These are phyloP conservation scores for Saccharomycopsis fibuligera DNA, from an alignment of 805 yeast genomes.

Conservation along the genomic window DNA sequence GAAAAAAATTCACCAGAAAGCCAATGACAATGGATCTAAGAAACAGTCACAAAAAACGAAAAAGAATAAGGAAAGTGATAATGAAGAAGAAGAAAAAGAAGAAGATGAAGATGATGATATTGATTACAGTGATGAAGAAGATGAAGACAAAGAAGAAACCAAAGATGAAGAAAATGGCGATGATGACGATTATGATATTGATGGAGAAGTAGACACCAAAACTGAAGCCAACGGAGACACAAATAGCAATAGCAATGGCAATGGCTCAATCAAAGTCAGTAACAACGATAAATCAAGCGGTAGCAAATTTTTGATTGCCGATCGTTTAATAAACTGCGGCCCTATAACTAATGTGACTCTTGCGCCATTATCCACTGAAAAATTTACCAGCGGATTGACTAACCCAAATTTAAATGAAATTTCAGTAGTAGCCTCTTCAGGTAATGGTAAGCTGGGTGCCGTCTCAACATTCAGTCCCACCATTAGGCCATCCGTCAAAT, in stretches of 20 bases:
- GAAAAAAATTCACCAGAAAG: constrained; percentile 4
- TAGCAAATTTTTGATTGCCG: too few species aligned
- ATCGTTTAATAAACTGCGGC: constrained; percentile 57
- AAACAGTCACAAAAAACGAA: constrained; percentile 7
- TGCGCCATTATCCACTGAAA: constrained; percentile 53
- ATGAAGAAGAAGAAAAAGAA: too few species aligned
- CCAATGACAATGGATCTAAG: constrained; percentile 6
- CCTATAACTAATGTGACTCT: constrained; percentile 65
- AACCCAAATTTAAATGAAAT: constrained; percentile 65
- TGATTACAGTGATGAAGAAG: constrained; percentile 18
- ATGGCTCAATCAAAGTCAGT: constrained; percentile 32
- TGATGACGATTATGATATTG: constrained; percentile 7
- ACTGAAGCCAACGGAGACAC: neutral
- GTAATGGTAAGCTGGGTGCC: constrained; percentile 49
- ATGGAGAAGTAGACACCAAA: neutral
- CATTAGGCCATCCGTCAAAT: constrained; percentile 59
- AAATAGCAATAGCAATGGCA: constrained; percentile 6
- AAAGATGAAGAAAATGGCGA: constrained; percentile 1
- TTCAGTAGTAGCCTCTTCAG: constrained; percentile 65
- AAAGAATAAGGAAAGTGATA: constrained; percentile 11
- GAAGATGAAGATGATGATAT: constrained; percentile 23
- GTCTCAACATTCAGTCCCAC: constrained; percentile 61
- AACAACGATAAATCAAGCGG: too few species aligned
- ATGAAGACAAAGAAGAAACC: constrained; percentile 10
- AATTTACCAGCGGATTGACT: constrained; percentile 50